Base-by-base conservation (phyloP, 495 filamentous ascomycete genomes). In the Pyrenopolyporus hunteri region DNA sequence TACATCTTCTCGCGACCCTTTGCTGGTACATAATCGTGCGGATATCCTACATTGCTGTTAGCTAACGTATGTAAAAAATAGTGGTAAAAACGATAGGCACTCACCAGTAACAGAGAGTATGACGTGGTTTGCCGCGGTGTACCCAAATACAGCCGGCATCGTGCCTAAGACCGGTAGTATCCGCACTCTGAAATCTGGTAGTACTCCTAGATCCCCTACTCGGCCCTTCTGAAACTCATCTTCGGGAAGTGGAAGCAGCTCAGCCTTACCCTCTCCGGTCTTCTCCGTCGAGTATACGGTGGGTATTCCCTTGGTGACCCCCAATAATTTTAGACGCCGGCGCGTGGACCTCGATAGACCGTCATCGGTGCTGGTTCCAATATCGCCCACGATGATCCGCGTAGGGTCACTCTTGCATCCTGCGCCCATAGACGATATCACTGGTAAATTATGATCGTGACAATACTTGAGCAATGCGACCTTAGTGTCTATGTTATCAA, bases 381-480 rank as follows among this genome's bases (percentile, higher is more conserved):
- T 97, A 67, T 99, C 94, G 14, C 91, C 92, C 16, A 98, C 88
- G 66, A 89, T 87, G 48, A 98, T 83, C n/a, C 87, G 82, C 1
- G 93, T 97, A 2, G 95, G 95, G 68, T 99, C 94, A 9, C 90
- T 93, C 78, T 99, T 99, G 73, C 93, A 98, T 1, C 93, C 94
- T 1, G 94, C 94, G 1, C 94, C 94, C 94, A 98, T 99, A 4
- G 92, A 92, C 7, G 91, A 92, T 53, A 99, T 89, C 4, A 98
- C 89, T 0, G 83, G 87, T 14, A 98, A 76, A 0, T 78, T 78
- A 58, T 89, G 82, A 51, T 86, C 78, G 58, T 91, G 79, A 73
- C 94, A 99, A 72, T 96, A 96, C 72, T 89, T 85, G 48, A 99
- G 79, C 49, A 99, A 72, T 48, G 90, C 89, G 11, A 98, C 94